Evolutionary conservation across 2,329 filamentous ascomycete species (phyloP).

Genomic region (Sporothrix humicola): DNA sequence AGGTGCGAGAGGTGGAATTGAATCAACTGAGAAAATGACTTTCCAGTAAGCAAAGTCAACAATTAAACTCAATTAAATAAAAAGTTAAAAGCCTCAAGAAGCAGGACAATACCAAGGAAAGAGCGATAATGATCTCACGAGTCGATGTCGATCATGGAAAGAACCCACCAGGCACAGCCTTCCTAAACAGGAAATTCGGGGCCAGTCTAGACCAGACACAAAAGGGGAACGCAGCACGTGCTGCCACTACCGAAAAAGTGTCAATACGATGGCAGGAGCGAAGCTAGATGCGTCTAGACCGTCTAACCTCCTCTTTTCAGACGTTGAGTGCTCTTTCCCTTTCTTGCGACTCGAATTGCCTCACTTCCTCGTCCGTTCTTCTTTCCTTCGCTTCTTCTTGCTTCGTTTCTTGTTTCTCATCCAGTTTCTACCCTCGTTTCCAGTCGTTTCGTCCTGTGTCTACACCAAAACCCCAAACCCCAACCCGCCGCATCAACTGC

Average conservation of each 20-base stretch:
- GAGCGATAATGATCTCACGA: neutral
- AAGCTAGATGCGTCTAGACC: slow-evolving; percentile 15
- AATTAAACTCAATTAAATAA: no score
- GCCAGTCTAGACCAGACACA: neutral
- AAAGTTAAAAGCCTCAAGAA: no score
- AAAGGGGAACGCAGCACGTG: slow-evolving; percentile 17
- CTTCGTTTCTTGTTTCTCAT: no score
- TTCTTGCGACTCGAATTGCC: neutral
- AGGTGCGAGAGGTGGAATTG: no score
- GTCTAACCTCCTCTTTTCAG: neutral
- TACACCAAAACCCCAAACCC: no score
- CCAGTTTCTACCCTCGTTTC: no score
- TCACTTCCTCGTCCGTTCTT: no score
- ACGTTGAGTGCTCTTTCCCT: neutral
- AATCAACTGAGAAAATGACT: no score
- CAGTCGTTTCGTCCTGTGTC: no score
- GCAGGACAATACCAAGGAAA: neutral
- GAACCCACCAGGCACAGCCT: neutral
- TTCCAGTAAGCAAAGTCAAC: no score
- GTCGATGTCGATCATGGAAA: neutral
- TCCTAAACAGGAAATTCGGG: slow-evolving; percentile 4
- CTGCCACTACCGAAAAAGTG: neutral
- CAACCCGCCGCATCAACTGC: neutral
- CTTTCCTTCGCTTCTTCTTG: no score
- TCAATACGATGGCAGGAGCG: neutral